Evolutionary conservation across 495 filamentous ascomycete genomes (phyloP), one percentile per base, ranked within the genome.

Genomic region (Daldinia loculata): DNA sequence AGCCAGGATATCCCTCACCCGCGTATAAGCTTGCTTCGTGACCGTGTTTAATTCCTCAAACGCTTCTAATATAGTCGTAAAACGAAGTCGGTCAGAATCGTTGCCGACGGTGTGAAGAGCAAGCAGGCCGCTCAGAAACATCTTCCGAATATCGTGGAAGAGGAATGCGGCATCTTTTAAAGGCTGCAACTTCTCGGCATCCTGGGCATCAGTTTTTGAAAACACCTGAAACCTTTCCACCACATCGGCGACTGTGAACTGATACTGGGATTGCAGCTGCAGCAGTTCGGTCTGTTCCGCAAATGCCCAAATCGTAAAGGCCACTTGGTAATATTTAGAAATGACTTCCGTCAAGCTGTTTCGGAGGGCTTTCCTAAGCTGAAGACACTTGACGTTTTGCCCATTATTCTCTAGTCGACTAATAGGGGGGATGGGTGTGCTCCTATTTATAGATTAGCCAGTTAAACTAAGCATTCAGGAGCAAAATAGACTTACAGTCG

Each of bases 91-190:
- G 78, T 98, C 95, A 2, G 86, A 84, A 59, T 90, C 90, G 22
- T 91, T 89, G 12, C 94, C 93, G 63, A 92, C 90, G n/a, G 93
- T 93, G 72, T 94, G 90, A 15, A 97, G 85, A 7, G 95, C 93
- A 60, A 99, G 82, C 36, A 99, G 83, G 34, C 91, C 92, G 78
- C 95, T 97, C 0, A 98, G 79, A 41, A 95, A 88, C 61, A 96
- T 85, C 76, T 94, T 93, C 63, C 95, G 86, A 34, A 92, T 85
- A 24, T 89, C 91, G 71, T 94, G 91, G 30, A 96, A 86, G 58
- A 93, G 89, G 63, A 92, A 89, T 48, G 95, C 89, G 0, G 91
- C 84, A 63, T 91, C 89, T 63, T 94, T 94, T 9, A 98, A 85
- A 26, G 87, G 86, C 51, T 91, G 92, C 15, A 99, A 79, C 4